Evolutionary conservation across 2,329 filamentous ascomycete species (phyloP).

Genomic region (Aspergillus caelatus): DNA sequence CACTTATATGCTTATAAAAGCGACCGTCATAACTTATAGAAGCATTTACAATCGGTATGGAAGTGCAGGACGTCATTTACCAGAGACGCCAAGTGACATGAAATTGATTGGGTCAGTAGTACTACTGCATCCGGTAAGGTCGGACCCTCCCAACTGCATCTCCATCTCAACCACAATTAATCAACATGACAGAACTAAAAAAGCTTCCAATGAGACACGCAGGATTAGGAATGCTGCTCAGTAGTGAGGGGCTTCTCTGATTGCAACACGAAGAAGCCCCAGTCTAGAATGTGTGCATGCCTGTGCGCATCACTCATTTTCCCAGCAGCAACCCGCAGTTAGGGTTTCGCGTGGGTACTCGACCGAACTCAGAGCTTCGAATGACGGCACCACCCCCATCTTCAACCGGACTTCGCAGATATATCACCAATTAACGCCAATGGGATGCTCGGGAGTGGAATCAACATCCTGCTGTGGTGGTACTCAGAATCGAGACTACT

Average conservation of each 20-base stretch:
- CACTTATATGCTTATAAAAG: background rate
- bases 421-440: background rate
- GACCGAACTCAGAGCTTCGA: background rate
- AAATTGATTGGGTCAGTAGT: slow-evolving; percentile 1
- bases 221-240: background rate
- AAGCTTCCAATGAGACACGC: background rate
- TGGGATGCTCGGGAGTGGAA: background rate
- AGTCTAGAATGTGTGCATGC: background rate
- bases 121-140: background rate
- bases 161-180: background rate
- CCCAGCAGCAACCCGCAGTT: background rate
- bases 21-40: background rate
- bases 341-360: slow-evolving; percentile 2
- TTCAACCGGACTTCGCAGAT: background rate
- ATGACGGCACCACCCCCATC: background rate
- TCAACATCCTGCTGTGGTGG: no score
- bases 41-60: background rate
- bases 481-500: background rate
- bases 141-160: background rate
- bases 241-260: background rate
- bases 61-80: slow-evolving; percentile 2
- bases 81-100: background rate
- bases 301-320: background rate
- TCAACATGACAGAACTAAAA: background rate
- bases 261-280: background rate